Conservation (phyloP, 1,284 basidiomycete genomes). For the Tylopilus sp. region DNA sequence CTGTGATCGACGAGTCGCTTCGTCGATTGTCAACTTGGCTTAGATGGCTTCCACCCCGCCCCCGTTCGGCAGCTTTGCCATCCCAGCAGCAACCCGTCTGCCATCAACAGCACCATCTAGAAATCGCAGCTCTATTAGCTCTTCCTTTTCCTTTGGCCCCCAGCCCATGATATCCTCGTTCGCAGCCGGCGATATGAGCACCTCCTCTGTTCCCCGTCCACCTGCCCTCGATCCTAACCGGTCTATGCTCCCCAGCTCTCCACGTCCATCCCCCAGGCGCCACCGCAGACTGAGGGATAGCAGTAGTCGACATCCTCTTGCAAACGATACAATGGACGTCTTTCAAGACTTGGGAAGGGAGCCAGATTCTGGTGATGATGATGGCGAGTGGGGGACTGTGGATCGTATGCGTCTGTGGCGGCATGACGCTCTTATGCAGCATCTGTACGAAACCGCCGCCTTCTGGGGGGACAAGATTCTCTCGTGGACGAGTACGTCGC, state of each 20-base stretch:
- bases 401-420: constrained; percentile 97
- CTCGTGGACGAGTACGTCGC: constrained; percentile 83
- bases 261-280: constrained; percentile 57
- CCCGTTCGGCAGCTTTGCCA: constrained; percentile 25
- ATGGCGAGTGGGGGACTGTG: constrained; percentile 72
- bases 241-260: constrained; percentile 68
- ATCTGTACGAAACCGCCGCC: constrained; percentile 94
- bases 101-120: constrained; percentile 31
- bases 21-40: too few species aligned
- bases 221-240: constrained; percentile 70
- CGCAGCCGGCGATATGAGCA: constrained; percentile 55
- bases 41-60: constrained; percentile 34
- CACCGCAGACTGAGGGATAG: constrained; percentile 49
- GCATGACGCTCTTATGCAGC: constrained; percentile 97
- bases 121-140: constrained; percentile 62
- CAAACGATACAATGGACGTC: constrained; percentile 72
- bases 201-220: constrained; percentile 49
- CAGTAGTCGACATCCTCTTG: constrained; percentile 60
- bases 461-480: constrained; percentile 99
- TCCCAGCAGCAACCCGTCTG: constrained; percentile 28
- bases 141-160: constrained; percentile 79
- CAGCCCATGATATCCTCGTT: constrained; percentile 68
- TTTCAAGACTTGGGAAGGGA: constrained; percentile 63
- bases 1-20: background rate
- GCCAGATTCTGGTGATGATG: constrained; percentile 52